Evolutionary conservation across 1,139 yeast genomes (phyloP).

Genomic region (Wickerhamiella pararugosa): DNA sequence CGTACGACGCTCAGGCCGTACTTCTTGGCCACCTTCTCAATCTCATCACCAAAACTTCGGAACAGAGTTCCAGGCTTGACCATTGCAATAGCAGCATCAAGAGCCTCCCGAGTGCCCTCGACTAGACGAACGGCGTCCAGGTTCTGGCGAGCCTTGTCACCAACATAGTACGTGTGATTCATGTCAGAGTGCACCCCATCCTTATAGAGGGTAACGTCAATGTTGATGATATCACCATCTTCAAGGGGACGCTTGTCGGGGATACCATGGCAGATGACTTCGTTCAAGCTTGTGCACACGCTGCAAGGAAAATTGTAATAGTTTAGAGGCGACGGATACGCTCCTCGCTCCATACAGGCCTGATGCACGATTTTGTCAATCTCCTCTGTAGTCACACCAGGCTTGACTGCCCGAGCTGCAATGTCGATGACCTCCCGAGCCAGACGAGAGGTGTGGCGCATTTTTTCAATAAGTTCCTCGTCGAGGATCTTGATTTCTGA

Average conservation of each 20-base stretch:
- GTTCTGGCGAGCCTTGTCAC: constrained; percentile 64
- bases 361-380: constrained; percentile 74
- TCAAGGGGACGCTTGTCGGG: constrained; percentile 76
- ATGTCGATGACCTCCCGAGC: constrained; percentile 80
- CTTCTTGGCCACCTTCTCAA: constrained; percentile 73
- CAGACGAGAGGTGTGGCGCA: constrained; percentile 56
- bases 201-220: constrained; percentile 75
- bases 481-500: constrained; percentile 48
- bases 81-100: constrained; percentile 64
- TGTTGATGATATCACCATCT: constrained; percentile 89
- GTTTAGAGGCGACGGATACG: constrained; percentile 91
- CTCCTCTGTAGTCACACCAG: constrained; percentile 91
- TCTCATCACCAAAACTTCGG: constrained; percentile 75
- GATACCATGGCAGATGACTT: constrained; percentile 92
- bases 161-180: constrained; percentile 94
- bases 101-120: constrained; percentile 84
- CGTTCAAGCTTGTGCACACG: constrained; percentile 86
- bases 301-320: constrained; percentile 91
- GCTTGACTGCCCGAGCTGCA: constrained; percentile 68
- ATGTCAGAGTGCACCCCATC: constrained; percentile 89
- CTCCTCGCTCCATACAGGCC: constrained; percentile 77
- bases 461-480: constrained; percentile 53
- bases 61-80: constrained; percentile 90
- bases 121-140: constrained; percentile 75
- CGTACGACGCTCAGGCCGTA: constrained; percentile 77